phyloP scores from a whole-genome alignment of 176 grass and related monocot species.

The Saccharum officinarum region DNA sequence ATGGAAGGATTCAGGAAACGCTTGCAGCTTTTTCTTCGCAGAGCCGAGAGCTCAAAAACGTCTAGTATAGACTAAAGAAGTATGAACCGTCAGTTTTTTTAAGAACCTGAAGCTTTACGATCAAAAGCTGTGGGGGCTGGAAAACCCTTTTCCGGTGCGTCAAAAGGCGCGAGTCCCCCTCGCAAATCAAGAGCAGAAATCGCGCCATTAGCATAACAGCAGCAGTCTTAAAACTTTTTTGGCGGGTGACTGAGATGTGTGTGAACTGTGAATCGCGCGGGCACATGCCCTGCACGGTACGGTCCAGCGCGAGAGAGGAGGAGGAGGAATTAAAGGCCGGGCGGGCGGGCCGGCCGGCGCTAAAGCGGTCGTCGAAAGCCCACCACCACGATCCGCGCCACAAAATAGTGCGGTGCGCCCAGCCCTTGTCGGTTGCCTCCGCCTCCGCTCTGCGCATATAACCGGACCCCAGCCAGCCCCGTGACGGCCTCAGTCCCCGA shows the following conservation, averaged over 20 bases:
- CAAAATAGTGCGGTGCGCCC: constrained; percentile 32
- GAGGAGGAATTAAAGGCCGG: constrained; percentile 20
- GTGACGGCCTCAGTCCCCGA: constrained; percentile 27
- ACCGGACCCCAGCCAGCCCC: constrained; percentile 17
- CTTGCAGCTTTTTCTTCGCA: neutral
- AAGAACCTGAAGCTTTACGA: constrained; percentile 24
- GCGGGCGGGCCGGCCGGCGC: constrained; percentile 29
- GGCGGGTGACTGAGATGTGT: neutral
- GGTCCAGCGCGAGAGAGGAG: constrained; percentile 5
- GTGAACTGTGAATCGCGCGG: neutral
- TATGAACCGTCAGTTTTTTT: neutral
- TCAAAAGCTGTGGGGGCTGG: neutral
- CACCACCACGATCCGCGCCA: constrained; percentile 48
- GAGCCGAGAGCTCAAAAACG: neutral
- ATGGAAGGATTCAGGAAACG: neutral
- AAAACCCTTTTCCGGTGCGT: neutral
- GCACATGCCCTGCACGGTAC: constrained; percentile 42
- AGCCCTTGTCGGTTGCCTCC: constrained; percentile 35
- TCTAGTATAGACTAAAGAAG: neutral
- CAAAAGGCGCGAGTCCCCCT: neutral
- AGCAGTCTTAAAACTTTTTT: neutral
- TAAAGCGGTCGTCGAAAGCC: constrained; percentile 41
- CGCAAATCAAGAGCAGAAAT: constrained; percentile 32
- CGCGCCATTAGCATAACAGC: constrained; percentile 28
- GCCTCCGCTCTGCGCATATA: constrained; percentile 12